Evolutionary conservation across 139 green algal genomes (phyloP), one percentile per base, ranked within the genome.

Genomic region (Dunaliella primolecta): DNA sequence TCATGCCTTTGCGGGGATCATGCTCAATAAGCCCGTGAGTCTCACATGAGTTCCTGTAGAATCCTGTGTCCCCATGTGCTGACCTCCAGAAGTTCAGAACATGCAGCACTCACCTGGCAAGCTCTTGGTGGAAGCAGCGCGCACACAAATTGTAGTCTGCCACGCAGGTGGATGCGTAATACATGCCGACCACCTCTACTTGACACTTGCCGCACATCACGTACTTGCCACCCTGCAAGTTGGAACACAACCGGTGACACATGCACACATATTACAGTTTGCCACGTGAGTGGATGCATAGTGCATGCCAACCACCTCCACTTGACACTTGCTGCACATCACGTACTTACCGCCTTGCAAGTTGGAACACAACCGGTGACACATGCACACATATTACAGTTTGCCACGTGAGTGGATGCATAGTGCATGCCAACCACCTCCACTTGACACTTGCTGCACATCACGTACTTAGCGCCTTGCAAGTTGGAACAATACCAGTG

Each of bases 391-490:
- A 93, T 33, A 80, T 86, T 83, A 83, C 86, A 86, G 38, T 78
- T 82, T 2, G 87, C 25, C 1, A 81, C 83, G 32, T 57, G 38
- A 2, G 74, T 81, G 81, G 74, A 81, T 11, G 71, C 81, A 85
- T 94, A 92, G 80, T 92, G 89, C 74, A 86, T 88, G 46, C 91
- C 91, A 36, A 92, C 88, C 3, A 92, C 86, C 85, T 92, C 88
- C 76, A 84, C 64, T 56, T 90, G 83, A 84, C 92, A 95, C 82
- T 90, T 90, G 38, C 56, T 64, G 80, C 92, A 95, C 30, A 81
- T 80, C 36, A 93, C 78, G 35, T 93, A 93, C 37, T 84, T 89
- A 83, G 84, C 85, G 29, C 83, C 87, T 81, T 87, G 72, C 71
- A 82, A 33, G 35, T 21, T 3, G 75, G 75, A 2, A 56, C 75